Base-by-base conservation (phyloP, 441 rosid genomes). In the Mallotus repandus region DNA sequence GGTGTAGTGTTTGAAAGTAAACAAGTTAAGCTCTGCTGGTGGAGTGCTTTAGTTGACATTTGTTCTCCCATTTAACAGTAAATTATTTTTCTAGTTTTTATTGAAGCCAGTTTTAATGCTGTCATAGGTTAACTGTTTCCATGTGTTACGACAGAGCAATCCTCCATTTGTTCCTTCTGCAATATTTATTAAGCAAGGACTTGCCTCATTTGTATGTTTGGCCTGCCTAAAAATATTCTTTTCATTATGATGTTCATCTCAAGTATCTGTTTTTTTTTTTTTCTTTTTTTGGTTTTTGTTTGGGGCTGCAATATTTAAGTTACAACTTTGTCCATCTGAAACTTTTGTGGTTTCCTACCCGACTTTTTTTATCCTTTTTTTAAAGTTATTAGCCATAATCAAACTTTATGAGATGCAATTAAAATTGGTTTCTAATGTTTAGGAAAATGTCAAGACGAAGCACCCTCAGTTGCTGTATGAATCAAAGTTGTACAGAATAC, bases 381-480 rank as follows among this genome's bases (percentile, higher is more conserved):
- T 8, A 3, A 22, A 41, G 15, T 21, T 43, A 21, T 15, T 25
- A 0, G 13, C 2, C 6, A 46, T 22, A 14, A 25, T 50, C 12
- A 21, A 22, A 18, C 1, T 70, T 58, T 1, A 9, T 22, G 25
- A 46, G 13, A 32, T 49, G 35, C 29, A 29, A 29, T 29, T 62
- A 38, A 48, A 56, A 29, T 53, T 59, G 41, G 46, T 61, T 73
- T 71, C 45, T 41, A 16, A 9, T n/a, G 19, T 62, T 63, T 88
- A 95, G 99, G 99, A 95, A 84, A 91, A 82, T 84, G 93, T 93
- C 79, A 93, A 93, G 81, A 93, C 99, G 5, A 95, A 93, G 82
- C 98, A 91, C 85, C 99, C 99, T 22, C 99, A 95, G 84, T 83
- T 95, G 84, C 87, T 93, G 16, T 93, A 93, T 69, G 99, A 95